Evolutionary conservation across 352 stramenopile genomes (phyloP).

Genomic region (Globisporangium spiculum): DNA sequence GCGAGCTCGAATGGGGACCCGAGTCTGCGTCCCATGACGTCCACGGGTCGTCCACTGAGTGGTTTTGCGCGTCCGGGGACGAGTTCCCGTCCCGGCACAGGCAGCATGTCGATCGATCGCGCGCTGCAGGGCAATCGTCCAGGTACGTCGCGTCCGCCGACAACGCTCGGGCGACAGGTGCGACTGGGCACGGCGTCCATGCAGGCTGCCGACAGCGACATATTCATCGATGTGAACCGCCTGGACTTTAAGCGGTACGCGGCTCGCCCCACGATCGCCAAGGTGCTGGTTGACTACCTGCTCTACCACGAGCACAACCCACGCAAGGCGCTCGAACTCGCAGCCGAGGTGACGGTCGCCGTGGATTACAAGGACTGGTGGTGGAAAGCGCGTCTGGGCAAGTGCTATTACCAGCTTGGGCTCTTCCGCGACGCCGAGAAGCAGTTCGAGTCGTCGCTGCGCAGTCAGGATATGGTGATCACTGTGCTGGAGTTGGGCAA

Average conservation of each 20-base stretch:
- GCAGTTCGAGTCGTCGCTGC: conserved; percentile 89
- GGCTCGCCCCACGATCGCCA: conserved; percentile 78
- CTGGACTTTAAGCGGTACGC: conserved; percentile 91
- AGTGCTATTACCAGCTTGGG: conserved; percentile 94
- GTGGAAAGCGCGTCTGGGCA: conserved; percentile 93
- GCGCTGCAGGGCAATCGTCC: conserved; percentile 71
- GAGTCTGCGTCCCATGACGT: conserved; percentile 84
- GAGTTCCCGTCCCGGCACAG: conserved; percentile 58
- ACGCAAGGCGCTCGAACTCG: conserved; percentile 89
- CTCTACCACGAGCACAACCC: conserved; percentile 93
- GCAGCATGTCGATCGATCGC: conserved; percentile 73
- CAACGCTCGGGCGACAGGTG: conserved; percentile 87
- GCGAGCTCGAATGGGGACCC: conserved; percentile 43
- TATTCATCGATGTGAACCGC: conserved; percentile 90
- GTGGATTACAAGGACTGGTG: conserved; percentile 93
- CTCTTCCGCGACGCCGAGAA: conserved; percentile 92
- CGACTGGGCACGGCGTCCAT: conserved; percentile 91
- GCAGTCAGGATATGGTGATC: conserved; percentile 87
- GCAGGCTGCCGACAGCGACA: conserved; percentile 48
- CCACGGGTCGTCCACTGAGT: conserved; percentile 77
- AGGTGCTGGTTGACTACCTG: conserved; percentile 89
- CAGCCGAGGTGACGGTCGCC: conserved; percentile 85
- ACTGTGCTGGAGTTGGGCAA: conserved; percentile 92
- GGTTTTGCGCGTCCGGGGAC: conserved; percentile 87
- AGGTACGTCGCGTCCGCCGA: conserved; percentile 84